Conservation (phyloP, 176 grass and related monocot species). For the Musa itinerans region DNA sequence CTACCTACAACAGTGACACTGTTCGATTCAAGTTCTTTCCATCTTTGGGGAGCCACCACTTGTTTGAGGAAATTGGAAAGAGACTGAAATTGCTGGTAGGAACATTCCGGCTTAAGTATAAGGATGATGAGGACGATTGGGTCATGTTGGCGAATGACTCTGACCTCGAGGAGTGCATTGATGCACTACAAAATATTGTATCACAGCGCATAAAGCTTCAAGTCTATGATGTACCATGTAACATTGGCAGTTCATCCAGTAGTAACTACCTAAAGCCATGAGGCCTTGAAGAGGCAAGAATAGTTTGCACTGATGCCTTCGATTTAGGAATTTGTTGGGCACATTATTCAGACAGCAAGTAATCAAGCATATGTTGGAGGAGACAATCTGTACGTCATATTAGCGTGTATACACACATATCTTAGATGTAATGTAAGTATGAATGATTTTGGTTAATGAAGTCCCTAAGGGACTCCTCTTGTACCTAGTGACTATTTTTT, state of each 20-base stretch:
- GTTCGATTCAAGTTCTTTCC: slow-evolving; percentile 79
- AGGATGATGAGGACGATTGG: slow-evolving; percentile 86
- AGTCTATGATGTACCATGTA: slow-evolving; percentile 40
- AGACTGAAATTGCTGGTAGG: slow-evolving; percentile 58
- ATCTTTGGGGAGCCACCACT: slow-evolving; percentile 41
- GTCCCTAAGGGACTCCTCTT: too few species aligned
- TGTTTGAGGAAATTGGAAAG: slow-evolving; percentile 70
- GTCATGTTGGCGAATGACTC: slow-evolving; percentile 66
- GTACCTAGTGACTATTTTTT: too few species aligned
- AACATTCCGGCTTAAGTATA: slow-evolving; percentile 77
- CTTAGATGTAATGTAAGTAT: too few species aligned
- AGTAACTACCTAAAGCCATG: slow-evolving; percentile 47
- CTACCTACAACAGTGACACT: slow-evolving; percentile 64
- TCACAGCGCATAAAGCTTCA: slow-evolving; percentile 45
- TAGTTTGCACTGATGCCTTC: not conserved
- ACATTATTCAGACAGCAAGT: not conserved
- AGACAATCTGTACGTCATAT: not conserved
- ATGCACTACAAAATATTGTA: slow-evolving; percentile 60
- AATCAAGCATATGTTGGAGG: not conserved
- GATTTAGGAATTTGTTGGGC: not conserved
- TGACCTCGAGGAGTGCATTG: slow-evolving; percentile 71
- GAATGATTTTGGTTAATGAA: too few species aligned
- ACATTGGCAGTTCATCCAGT: slow-evolving; percentile 43
- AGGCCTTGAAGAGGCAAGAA: slow-evolving; percentile 8
- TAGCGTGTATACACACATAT: too few species aligned